Base-by-base conservation (phyloP, 768 basidiomycete species). In the Kwoniella sp. region DNA sequence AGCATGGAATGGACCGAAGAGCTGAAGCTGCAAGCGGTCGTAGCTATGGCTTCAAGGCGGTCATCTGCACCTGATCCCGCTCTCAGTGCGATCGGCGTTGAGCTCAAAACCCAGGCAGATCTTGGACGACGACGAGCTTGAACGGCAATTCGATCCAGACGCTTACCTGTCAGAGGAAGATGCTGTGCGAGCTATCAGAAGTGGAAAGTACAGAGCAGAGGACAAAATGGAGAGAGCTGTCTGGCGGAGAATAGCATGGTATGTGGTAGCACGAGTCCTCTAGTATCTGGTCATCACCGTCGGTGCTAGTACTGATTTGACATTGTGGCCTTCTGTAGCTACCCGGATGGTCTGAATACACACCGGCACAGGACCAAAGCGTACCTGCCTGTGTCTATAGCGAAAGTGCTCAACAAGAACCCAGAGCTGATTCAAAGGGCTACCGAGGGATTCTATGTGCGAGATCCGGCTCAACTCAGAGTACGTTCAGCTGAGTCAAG, bases 371-470 rank as follows among this genome's bases (percentile, higher is more conserved):
- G 79, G 11, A 87, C 93, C 0, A 88, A 89, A 66, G 90, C 87
- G 0, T 90, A 90, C 73, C 79, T 99, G 8, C 93, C 96, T 4
- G 67, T 83, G 17, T 90, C 92, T 58, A 86, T 98, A 58, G 90
- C 89, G 2, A 87, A 85, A 73, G 88, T 90, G 0, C 83, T 99
- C 30, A 77, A 83, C 7, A 80, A 83, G 11, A 83, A 87, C 66
- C 89, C 89, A 0, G 81, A 84, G 1, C 85, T 99, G 15, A 84
- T 94, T 17, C 93, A 97, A 72, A 89, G 88, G 73, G 90, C 94
- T 0, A 86, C 90, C 2, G 93, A 94, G 80, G 86, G 90, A 3
- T 99, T 99, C 79, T 99, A 99, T 79, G 96, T 93, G 2, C 86
- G 96, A 58, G 96, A 98, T 83, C 90, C 91, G 0, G 83, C 89